Conservation (phyloP, 768 basidiomycete species). For the Chalciporus piperatus region DNA sequence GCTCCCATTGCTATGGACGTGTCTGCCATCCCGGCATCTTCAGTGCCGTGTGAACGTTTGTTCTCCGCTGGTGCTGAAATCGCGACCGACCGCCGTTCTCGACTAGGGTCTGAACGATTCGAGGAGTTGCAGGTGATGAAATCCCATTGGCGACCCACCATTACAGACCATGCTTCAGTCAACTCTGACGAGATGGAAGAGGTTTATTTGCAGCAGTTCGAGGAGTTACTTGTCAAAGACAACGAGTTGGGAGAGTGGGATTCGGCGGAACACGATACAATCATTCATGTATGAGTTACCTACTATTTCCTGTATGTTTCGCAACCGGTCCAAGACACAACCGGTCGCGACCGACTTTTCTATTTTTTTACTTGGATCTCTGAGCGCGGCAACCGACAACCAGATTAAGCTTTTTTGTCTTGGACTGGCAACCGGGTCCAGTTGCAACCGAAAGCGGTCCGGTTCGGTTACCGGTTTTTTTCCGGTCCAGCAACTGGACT, state of each 20-base stretch:
- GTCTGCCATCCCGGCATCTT: conserved; percentile 7
- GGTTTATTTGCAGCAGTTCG: conserved; percentile 1
- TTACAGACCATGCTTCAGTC: conserved; percentile 1
- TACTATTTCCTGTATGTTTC: not conserved
- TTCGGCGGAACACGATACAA: not conserved
- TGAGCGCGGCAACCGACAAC: not conserved
- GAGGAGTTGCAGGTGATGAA: conserved; percentile 11
- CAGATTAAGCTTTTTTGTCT: not conserved
- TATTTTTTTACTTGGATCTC: conserved; percentile 8
- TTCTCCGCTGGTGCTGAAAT: conserved; percentile 13
- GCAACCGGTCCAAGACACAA: not conserved
- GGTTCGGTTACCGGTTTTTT: conserved; percentile 4
- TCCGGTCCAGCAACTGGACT: conserved; percentile 4
- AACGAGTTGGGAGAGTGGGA: not conserved
- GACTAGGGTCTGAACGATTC: conserved; percentile 1
- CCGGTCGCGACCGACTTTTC: not conserved
- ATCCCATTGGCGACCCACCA: conserved; percentile 5
- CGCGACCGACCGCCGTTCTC: not conserved
- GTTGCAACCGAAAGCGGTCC: conserved; percentile 1
- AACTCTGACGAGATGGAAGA: conserved; percentile 5
- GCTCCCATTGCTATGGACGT: not conserved
- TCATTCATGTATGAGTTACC: not conserved
- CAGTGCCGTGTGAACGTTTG: conserved; percentile 7
- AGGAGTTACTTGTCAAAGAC: not conserved
- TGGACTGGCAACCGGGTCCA: not conserved